Conservation (phyloP, 148 eudicot genomes). For the Chenopodium album region DNA sequence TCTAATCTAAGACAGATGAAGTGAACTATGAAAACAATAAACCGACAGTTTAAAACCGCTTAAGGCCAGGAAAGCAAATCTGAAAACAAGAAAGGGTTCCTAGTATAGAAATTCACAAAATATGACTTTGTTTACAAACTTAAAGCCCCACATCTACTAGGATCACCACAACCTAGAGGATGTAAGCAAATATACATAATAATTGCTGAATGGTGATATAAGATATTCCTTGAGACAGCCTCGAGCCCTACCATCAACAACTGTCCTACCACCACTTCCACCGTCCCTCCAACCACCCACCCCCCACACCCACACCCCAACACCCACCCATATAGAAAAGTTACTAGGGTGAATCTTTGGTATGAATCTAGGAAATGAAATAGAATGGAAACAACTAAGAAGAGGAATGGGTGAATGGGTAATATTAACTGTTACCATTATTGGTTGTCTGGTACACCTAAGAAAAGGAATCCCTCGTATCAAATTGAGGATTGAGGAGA, state of each 20-base stretch:
- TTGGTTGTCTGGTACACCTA: no score
- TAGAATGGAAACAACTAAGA: no score
- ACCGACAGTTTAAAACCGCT: not conserved
- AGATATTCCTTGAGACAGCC: not conserved
- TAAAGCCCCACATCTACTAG: not conserved
- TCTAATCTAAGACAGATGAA: not conserved
- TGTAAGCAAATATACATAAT: not conserved
- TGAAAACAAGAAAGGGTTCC: not conserved
- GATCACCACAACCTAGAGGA: not conserved
- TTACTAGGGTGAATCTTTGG: no score
- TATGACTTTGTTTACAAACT: not conserved
- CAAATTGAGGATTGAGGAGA: no score
- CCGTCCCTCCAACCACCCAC: not conserved
- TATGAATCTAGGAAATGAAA: no score
- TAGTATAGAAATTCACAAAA: not conserved
- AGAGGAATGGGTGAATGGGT: no score
- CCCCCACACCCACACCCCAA: not conserved
- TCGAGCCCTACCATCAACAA: not conserved
- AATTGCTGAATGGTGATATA: not conserved
- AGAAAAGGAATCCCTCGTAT: no score
- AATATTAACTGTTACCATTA: no score
- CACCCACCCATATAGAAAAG: no score
- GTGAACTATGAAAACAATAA: no score
- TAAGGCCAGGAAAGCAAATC: not conserved
- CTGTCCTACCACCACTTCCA: not conserved